Evolutionary conservation across 495 filamentous ascomycete genomes (phyloP), one percentile per base, ranked within the genome.

Genomic region (Penicillium angulare): DNA sequence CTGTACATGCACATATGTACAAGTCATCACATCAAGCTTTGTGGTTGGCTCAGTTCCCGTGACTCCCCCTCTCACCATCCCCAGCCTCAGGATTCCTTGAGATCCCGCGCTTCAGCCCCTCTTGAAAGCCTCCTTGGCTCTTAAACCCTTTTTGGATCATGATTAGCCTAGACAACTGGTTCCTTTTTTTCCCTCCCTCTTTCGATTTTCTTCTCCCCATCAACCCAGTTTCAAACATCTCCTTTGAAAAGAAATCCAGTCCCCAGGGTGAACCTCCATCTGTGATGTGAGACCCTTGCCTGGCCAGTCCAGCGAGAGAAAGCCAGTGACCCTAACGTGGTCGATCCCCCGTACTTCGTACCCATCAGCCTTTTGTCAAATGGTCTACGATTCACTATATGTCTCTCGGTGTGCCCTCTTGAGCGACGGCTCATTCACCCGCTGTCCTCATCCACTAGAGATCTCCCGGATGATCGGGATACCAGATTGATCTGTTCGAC

Each of bases 61-160:
- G 49, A 56, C 49, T 42, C 39, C 39, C 12, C n/a, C n/a, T n/a
- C n/a, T n/a, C n/a, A n/a, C 23, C 10, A 6, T n/a, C 15, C 42
- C 42, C 42, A 47, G 46, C 57, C 56, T 57, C 57, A 59, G 43
- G 47, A n/a, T n/a, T n/a, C n/a, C n/a, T n/a, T n/a, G n/a, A n/a
- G n/a, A n/a, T 49, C 51, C 15, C 21, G 9, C 6, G 26, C 43
- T 38, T 26, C 44, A 27, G 38, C 41, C 41, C 41, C 41, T 44
- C 41, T 32, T 17, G 12, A 52, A 41, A 45, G 43, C 43, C 52
- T 43, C 46, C 51, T 44, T 42, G 43, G 26, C 35, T 16, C 23
- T 49, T 29, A 15, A 50, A 51, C 32, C 42, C 47, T 44, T 36
- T 17, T 9, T 7, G 4, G n/a, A 18, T 31, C 35, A n/a, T n/a